Evolutionary conservation across 768 basidiomycete species (phyloP), one percentile per base, ranked within the genome.

Genomic region (Pulveroboletus sp.): DNA sequence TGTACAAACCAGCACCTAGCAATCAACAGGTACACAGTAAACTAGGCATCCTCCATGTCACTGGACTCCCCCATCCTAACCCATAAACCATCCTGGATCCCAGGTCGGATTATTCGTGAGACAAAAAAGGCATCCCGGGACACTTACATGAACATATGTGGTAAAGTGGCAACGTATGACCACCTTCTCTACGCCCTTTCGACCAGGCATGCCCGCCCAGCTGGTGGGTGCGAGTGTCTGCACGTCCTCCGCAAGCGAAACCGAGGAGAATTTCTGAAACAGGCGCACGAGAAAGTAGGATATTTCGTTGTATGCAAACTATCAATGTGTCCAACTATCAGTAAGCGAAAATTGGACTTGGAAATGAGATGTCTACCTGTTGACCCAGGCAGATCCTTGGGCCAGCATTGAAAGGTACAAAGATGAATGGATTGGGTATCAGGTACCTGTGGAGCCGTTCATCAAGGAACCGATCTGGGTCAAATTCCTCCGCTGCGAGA

Each of bases 401-500:
- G 2, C 70, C 71, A 4, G 73, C 73, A 27, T 73, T 73, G 57
- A 73, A 73, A 1, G 71, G 73, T 6, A 73, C 49, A 62, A 76
- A 76, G 39, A 76, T 76, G 65, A 72, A 76, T 0, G 81, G 80
- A 51, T 82, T 81, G 2, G 75, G 71, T 0, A 70, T 75, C 50
- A 81, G 59, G 56, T 83, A 79, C 54, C 76, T 81, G 18, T 73
- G 69, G 39, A 82, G 51, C 5, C 83, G 71, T 24, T 77, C 76
- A 56, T 86, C 84, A 40, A 86, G 60, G 72, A 84, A 86, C 2
- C 84, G 73, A 50, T 83, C 79, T 0, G 84, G 84, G 59, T 85
- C 83, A 57, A 84, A 86, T 47, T 67, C 55, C 8, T 74, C 60
- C 18, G 81, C 81, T 82, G 42, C 11, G 27, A 27, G n/a, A 41